These are phyloP conservation scores for Pseudozyma pruni DNA, from an alignment of 1,284 basidiomycete genomes.

Conservation along the genomic window DNA sequence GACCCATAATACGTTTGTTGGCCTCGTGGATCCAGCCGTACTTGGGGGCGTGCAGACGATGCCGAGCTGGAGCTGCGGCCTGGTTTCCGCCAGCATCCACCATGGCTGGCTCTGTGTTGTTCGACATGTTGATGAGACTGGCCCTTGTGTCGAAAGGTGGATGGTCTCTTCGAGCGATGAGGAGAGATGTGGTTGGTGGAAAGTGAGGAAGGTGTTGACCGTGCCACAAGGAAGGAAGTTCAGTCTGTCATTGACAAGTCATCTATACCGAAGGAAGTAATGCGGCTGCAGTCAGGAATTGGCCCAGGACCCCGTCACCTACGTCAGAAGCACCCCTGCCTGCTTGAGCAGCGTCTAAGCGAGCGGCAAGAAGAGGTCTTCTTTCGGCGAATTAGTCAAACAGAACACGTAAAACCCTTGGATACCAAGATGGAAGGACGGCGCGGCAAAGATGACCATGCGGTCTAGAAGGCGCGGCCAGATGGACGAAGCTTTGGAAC, in stretches of 20 bases:
- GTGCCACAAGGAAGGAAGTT: background rate
- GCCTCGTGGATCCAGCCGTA: constrained; percentile 33
- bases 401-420: background rate
- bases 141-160: background rate
- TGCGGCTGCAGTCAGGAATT: too few relatives aligned
- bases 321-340: constrained; percentile 4
- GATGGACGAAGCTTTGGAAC: background rate
- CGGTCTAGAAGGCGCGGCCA: background rate
- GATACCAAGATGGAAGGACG: too few relatives aligned
- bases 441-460: too few relatives aligned
- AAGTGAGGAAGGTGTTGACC: background rate
- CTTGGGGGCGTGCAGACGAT: constrained; percentile 27
- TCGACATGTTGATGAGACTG: constrained; percentile 13
- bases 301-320: background rate
- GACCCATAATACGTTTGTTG: constrained; percentile 20
- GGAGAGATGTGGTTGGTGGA: background rate
- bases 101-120: constrained; percentile 3
- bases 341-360: constrained; percentile 3
- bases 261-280: too few relatives aligned
- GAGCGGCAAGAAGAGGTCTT: background rate
- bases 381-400: constrained; percentile 18
- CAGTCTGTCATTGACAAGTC: too few relatives aligned
- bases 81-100: background rate
- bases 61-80: background rate
- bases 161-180: too few relatives aligned